Evolutionary conservation across 306 rosid species (phyloP), one percentile per base, ranked within the genome.

Genomic region (Acmispon strigosus): DNA sequence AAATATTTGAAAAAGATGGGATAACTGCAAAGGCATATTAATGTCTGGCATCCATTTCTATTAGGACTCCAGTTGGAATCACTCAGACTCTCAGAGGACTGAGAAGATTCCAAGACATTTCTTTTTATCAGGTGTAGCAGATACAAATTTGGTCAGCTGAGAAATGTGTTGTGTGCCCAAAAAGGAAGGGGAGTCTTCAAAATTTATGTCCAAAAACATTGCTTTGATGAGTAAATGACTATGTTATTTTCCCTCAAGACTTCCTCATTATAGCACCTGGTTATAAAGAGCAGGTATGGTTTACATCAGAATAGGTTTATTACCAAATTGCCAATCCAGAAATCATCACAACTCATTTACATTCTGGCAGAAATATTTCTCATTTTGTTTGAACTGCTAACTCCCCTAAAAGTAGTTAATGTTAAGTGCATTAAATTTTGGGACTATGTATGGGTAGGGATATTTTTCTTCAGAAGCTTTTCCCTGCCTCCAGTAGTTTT

Each of bases 71-170:
- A 44, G 64, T 48, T 18, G 24, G 42, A 44, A 41, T 24, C 60
- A 54, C 37, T 5, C 8, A 5, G 37, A 32, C 5, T 32, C 12
- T 12, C 16, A 17, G 24, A 52, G 48, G n/a, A 44, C 62, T 48
- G 27, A 49, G 49, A 72, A 72, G 77, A 62, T 56, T 61, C 47
- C 17, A 11, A 60, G 43, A 60, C 7, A 72, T 36, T 58, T 62
- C 27, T 36, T 62, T 39, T 20, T 4, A 13, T 53, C 18, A 4
- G 70, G 63, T 62, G 14, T 53, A 11, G 19, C 63, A 62, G 37
- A 27, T 10, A 43, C 27, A 39, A 52, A 39, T 67, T 50, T 41
- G 63, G 42, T 53, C 53, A 39, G 15, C 53, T 19, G 24, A 52
- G 19, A 53, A 19, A 68, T 13, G 62, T 19, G 27, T 52, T 68